A percentile compares a stretch with the other conserved stretches of the same genome.
These are phyloP conservation scores for Parathielavia hyrcaniae DNA, from an alignment of 495 filamentous ascomycete species.

Conservation along the genomic window DNA sequence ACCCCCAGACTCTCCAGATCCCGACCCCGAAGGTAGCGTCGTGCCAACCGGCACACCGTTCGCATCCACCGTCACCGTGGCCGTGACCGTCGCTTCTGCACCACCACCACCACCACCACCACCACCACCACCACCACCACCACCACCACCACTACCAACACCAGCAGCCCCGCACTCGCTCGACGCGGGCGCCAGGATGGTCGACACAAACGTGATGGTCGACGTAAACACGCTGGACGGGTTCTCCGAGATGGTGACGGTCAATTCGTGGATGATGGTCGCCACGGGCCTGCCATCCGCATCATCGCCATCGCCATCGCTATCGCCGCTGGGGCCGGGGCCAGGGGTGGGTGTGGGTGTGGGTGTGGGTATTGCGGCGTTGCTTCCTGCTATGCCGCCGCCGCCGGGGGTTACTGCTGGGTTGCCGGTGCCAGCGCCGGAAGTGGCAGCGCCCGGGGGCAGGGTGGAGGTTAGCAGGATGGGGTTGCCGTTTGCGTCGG, in stretches of 20 bases:
- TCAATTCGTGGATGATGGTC: slow-evolving; percentile 16
- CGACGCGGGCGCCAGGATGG: slow-evolving; percentile 6
- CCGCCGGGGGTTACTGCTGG: not conserved
- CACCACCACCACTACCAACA: not conserved
- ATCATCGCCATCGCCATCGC: too few species aligned
- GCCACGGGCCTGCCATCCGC: slow-evolving; percentile 4
- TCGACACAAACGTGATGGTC: slow-evolving; percentile 16
- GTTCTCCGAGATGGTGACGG: slow-evolving; percentile 13
- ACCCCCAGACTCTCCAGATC: not conserved
- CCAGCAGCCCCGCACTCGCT: not conserved
- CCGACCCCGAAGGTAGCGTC: not conserved
- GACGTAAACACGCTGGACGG: not conserved
- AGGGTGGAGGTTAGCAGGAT: not conserved
- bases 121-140: not conserved
- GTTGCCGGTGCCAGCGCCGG: not conserved
- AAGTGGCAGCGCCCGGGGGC: not conserved
- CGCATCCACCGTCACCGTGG: slow-evolving; percentile 5
- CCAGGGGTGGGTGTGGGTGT: not conserved
- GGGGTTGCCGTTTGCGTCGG: not conserved
- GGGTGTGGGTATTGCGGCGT: not conserved
- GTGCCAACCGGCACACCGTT: not conserved
- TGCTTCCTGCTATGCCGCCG: not conserved
- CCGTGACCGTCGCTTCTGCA: not conserved
- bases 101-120: not conserved
- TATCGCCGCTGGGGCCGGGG: too few species aligned